Base-by-base conservation (phyloP, 495 filamentous ascomycete species). In the Astrothelium macrocarpum region DNA sequence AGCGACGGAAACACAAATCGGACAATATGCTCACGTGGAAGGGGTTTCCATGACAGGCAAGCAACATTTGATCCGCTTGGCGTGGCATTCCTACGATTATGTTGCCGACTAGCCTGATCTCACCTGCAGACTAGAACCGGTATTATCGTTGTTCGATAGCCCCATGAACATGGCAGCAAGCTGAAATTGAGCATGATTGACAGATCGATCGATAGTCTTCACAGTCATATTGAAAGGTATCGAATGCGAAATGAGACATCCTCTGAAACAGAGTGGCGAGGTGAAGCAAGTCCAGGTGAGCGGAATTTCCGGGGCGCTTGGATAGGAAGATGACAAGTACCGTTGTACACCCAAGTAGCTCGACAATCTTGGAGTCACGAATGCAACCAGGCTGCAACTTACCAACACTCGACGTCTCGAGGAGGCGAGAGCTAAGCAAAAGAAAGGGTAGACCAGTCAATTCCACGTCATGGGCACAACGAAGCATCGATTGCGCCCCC, bases 391-490 rank as follows among this genome's bases (percentile, higher is more conserved):
- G 34, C 34, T 39, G 34, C 34, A 39, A 14, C 5, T 39, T 5
- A 39, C 14, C 34, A 39, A 14, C 34, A 39, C 5, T 39, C 14
- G 5, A 39, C 5, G 5, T 5, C 14, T 5, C 5, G 34, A 39
- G 34, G 5, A 39, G 34, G 5, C 34, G 34, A 14, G 14, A n/a
- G n/a, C n/a, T n/a, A 39, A 39, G 34, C 34, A 39, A 56, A 56
- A 56, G 20, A 25, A 26, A 56, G 34, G 5, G 34, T 14, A 56
- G 45, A 16, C 14, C 49, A 56, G 20, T 29, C 25, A 56, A 56
- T 56, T 56, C 49, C 49, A 56, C 49, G 25, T 56, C 49, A 56
- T 9, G 43, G n/a, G 43, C 43, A 56, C 23, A 20, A 56, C 49
- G 9, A 56, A 56, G 49, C 49, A 29, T 18, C 43, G 9, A 39